Conservation (phyloP, 2,329 filamentous ascomycete genomes). For the Verticillium isaacii region DNA sequence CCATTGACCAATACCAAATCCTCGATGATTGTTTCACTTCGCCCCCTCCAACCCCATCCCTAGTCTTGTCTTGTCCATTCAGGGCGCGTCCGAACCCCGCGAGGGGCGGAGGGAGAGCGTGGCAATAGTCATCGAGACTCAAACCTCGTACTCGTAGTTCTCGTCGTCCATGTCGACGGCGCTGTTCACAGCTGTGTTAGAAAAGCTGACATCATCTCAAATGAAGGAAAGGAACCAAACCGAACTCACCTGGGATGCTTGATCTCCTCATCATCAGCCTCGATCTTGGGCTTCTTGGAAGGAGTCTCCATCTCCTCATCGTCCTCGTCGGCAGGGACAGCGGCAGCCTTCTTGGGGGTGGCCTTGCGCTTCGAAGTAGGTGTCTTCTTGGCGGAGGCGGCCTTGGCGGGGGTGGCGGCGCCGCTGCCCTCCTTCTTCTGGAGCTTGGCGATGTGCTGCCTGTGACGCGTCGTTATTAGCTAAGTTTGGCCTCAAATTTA, state of each 20-base stretch:
- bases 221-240: not conserved
- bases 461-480: slow-evolving; percentile 17
- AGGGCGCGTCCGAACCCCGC: not conserved
- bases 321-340: slow-evolving; percentile 4
- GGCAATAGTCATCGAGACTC: not conserved
- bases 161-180: not conserved
- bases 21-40: no score
- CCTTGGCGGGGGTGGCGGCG: slow-evolving; percentile 13
- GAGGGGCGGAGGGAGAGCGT: not conserved
- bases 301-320: not conserved
- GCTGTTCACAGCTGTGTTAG: not conserved
- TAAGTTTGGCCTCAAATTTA: not conserved
- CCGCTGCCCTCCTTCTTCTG: slow-evolving; percentile 26
- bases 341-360: slow-evolving; percentile 8
- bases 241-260: slow-evolving; percentile 12
- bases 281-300: slow-evolving; percentile 5
- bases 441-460: slow-evolving; percentile 43
- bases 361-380: slow-evolving; percentile 18
- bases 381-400: slow-evolving; percentile 10
- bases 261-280: slow-evolving; percentile 16
- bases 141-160: not conserved
- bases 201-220: not conserved
- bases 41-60: no score
- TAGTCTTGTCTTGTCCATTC: no score
- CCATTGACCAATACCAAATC: no score